Conservation (phyloP, 108 stramenopile species). For the Licmophora abbreviata region DNA sequence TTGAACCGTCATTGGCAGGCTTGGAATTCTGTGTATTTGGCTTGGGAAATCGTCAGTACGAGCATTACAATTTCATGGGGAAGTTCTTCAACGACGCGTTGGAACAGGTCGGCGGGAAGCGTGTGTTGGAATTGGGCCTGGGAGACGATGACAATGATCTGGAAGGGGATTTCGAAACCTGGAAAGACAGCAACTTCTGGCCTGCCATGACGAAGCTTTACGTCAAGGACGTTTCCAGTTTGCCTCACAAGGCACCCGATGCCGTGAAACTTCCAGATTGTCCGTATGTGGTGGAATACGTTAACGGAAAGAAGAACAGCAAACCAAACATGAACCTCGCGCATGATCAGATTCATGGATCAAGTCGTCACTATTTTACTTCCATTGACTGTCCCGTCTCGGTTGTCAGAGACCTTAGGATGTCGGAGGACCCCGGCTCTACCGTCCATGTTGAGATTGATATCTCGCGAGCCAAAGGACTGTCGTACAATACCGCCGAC, state of each 20-base stretch:
- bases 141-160: constrained; percentile 95
- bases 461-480: constrained; percentile 38
- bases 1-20: constrained; percentile 12
- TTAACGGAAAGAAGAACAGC: background rate
- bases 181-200: constrained; percentile 87
- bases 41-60: constrained; percentile 96
- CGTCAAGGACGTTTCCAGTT: constrained; percentile 14
- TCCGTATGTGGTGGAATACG: constrained; percentile 43
- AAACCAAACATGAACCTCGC: constrained; percentile 6
- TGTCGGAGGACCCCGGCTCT: constrained; percentile 57
- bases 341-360: constrained; percentile 47
- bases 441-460: constrained; percentile 95
- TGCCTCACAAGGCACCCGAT: constrained; percentile 3
- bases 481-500: constrained; percentile 91
- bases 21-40: constrained; percentile 93
- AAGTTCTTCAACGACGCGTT: constrained; percentile 73
- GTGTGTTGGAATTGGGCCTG: constrained; percentile 63
- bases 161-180: constrained; percentile 95
- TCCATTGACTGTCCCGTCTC: constrained; percentile 65
- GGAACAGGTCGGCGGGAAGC: constrained; percentile 59
- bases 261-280: constrained; percentile 35
- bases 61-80: constrained; percentile 96
- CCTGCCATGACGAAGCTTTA: constrained; percentile 43
- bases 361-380: constrained; percentile 72
- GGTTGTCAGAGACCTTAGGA: constrained; percentile 70